Evolutionary conservation across 2,329 filamentous ascomycete genomes (phyloP).

Genomic region (Bretziella fagacearum): DNA sequence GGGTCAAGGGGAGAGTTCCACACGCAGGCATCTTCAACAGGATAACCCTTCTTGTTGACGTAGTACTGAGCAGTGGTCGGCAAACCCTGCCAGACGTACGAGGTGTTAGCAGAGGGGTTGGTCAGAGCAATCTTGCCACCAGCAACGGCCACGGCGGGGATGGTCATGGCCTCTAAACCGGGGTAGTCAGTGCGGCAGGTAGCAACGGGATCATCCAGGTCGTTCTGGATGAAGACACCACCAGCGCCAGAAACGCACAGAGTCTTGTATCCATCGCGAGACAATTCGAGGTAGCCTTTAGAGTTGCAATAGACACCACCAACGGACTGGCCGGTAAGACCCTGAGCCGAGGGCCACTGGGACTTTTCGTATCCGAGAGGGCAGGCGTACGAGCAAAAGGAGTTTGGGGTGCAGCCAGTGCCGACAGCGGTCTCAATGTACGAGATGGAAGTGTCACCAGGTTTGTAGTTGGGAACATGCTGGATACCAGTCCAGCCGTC

Average conservation of each 20-base stretch:
- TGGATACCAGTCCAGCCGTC: slow-evolving; percentile 72
- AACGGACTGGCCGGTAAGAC: slow-evolving; percentile 63
- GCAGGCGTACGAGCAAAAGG: slow-evolving; percentile 87
- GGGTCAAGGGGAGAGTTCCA: slow-evolving; percentile 43
- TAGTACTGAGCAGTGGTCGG: slow-evolving; percentile 90
- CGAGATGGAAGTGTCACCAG: slow-evolving; percentile 36
- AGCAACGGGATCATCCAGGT: slow-evolving; percentile 45
- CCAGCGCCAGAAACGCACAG: slow-evolving; percentile 62
- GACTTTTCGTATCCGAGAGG: slow-evolving; percentile 82
- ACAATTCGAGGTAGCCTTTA: slow-evolving; percentile 58
- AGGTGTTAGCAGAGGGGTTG: slow-evolving; percentile 53
- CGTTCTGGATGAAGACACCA: slow-evolving; percentile 59
- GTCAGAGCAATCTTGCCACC: slow-evolving; percentile 48
- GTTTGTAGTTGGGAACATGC: slow-evolving; percentile 34
- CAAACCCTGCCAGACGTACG: slow-evolving; percentile 62
- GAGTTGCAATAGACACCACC: slow-evolving; percentile 71
- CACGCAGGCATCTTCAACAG: slow-evolving; percentile 50
- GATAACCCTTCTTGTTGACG: slow-evolving; percentile 65
- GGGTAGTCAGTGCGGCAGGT: slow-evolving; percentile 96
- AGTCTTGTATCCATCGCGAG: slow-evolving; percentile 46
- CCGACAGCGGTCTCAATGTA: slow-evolving; percentile 47
- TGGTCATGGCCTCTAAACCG: slow-evolving; percentile 72
- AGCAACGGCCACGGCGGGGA: slow-evolving; percentile 49
- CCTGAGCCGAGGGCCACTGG: slow-evolving; percentile 72
- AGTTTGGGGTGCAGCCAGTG: slow-evolving; percentile 43